Percentiles rank a stretch among this genome's conserved stretches.
These are phyloP conservation scores for Sarocladium kiliense DNA, from an alignment of 2,329 filamentous ascomycete species.

Conservation along the genomic window DNA sequence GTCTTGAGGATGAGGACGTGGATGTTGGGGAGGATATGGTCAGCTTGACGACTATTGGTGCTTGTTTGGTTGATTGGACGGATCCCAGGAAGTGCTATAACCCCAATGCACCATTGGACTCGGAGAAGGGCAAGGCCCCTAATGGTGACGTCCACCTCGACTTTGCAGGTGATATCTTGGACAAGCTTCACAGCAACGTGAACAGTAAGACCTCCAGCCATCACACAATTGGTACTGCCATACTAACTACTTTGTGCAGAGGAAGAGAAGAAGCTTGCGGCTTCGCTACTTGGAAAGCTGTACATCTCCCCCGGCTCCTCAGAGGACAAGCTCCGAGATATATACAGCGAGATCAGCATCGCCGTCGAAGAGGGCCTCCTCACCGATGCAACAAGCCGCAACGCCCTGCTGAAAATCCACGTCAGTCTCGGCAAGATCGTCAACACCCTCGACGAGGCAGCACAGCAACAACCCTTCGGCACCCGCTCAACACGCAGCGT, in stretches of 20 bases:
- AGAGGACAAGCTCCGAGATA: conserved; percentile 50
- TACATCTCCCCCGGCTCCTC: conserved; percentile 66
- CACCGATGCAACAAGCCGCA: conserved; percentile 56
- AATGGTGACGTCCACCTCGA: conserved; percentile 77
- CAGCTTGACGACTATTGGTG: conserved; percentile 69
- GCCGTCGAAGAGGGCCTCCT: conserved; percentile 59
- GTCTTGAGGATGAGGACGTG: conserved; percentile 68
- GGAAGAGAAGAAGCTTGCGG: conserved; percentile 80
- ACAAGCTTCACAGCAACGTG: conserved; percentile 62
- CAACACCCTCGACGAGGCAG: conserved; percentile 48
- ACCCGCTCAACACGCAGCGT: conserved; percentile 39
- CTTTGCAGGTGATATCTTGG: conserved; percentile 71
- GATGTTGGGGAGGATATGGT: conserved; percentile 76
- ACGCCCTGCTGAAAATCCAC: conserved; percentile 64
- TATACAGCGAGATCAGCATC: conserved; percentile 53
- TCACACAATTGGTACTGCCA: neutral
- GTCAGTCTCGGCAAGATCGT: conserved; percentile 63
- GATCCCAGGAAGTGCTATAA: conserved; percentile 76
- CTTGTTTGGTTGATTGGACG: conserved; percentile 89
- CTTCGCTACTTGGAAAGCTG: conserved; percentile 75
- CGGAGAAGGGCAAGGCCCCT: conserved; percentile 53
- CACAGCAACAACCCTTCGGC: conserved; percentile 15
- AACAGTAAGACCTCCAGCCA: conserved; percentile 50
- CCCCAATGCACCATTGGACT: conserved; percentile 44
- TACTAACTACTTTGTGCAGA: conserved; percentile 42